phyloP scores from a whole-genome alignment of 805 yeast genomes.

The Naumovozyma dairenensis region DNA sequence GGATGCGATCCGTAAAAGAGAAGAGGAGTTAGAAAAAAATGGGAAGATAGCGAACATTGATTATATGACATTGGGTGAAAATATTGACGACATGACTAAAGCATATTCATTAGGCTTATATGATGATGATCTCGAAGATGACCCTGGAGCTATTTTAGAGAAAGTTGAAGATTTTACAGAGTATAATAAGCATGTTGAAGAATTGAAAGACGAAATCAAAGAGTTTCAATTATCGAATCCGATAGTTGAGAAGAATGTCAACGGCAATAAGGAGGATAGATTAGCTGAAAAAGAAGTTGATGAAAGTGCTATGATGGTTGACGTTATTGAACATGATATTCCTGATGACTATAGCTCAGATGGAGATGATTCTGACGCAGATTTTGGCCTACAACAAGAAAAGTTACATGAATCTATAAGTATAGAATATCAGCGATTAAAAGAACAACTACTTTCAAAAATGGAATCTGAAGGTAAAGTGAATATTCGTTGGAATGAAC shows the following conservation, averaged over 20 bases:
- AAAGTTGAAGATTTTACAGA: slow-evolving; percentile 43
- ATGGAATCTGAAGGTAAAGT: slow-evolving; percentile 10
- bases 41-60: slow-evolving; percentile 29
- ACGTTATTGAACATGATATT: slow-evolving; percentile 27
- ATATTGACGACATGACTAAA: slow-evolving; percentile 48
- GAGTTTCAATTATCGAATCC: slow-evolving; percentile 18
- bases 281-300: slow-evolving; percentile 9
- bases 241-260: slow-evolving; percentile 2
- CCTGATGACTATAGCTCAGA: slow-evolving; percentile 21
- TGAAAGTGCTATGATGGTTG: slow-evolving; percentile 22
- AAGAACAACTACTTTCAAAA: slow-evolving; percentile 39
- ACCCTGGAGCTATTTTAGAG: slow-evolving; percentile 45
- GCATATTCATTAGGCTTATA: slow-evolving; percentile 52
- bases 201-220: slow-evolving; percentile 18
- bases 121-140: slow-evolving; percentile 48
- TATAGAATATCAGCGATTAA: slow-evolving; percentile 45
- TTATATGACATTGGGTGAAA: slow-evolving; percentile 33
- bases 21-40: slow-evolving; percentile 3
- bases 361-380: slow-evolving; percentile 14
- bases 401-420: slow-evolving; percentile 40
- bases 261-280: slow-evolving; percentile 2
- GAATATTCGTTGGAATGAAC: slow-evolving; percentile 28
- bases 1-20: slow-evolving; percentile 4
- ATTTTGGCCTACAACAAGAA: slow-evolving; percentile 16
- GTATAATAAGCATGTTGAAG: slow-evolving; percentile 40